Evolutionary conservation across 2,329 filamentous ascomycete genomes (phyloP), one percentile per base, ranked within the genome.

Genomic region (Corinectria fuckeliana): DNA sequence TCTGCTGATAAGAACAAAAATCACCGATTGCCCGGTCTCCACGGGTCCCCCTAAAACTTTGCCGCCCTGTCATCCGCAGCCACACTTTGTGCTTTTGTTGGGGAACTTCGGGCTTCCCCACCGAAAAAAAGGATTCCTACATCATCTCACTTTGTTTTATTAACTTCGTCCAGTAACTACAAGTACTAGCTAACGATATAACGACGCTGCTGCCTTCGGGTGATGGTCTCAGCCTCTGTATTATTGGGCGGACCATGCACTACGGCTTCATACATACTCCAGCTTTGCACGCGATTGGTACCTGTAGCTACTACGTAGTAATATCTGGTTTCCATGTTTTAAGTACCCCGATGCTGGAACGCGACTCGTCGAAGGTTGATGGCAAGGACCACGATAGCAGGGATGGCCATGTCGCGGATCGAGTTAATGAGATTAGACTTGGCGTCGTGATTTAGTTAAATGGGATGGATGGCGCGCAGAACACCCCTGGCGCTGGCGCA

Each of bases 381-480:
- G 50, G 58, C 47, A 56, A 69, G 54, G 58, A 58, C 49, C 52
- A 38, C 7, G 30, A 25, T 23, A 41, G 52, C 61, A 61, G 57
- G 65, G 65, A 61, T 63, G 20, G 52, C n/a, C n/a, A n/a, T n/a
- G 32, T 49, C 56, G 44, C 61, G 60, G 57, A 57, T 62, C 61
- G 67, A 63, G 63, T 69, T 65, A 56, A 60, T 55, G 38, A 69
- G 63, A 68, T 69, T 65, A 65, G 66, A 55, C 62, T 67, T 70
- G 68, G 68, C 66, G 61, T 60, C 18, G 64, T 61, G 59, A 41
- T 60, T 65, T 60, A 68, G 58, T 68, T 66, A 66, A 64, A 68
- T 67, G 51, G 67, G 61, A 62, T 64, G 61, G 60, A 69, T 71
- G 67, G 68, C 67, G 61, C 67, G 69, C 68, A 71, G 69, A 63